Evolutionary conservation across 116 monocot genomes (phyloP), one percentile per base, ranked within the genome.

Genomic region (Trichopus zeylanicus): DNA sequence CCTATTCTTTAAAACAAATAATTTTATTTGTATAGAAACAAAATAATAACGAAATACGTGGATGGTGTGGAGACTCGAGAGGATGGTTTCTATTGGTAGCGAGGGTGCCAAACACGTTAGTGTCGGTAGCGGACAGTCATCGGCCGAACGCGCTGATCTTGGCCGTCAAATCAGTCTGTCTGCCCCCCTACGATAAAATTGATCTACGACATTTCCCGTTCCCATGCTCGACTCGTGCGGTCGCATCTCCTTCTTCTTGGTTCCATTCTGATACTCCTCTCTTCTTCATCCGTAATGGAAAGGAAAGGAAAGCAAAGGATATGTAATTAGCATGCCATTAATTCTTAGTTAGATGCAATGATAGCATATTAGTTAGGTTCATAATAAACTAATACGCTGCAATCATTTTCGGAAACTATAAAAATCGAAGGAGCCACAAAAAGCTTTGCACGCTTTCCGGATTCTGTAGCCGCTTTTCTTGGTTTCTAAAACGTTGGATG

Each of bases 401-500:
- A 24, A 25, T 10, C 21, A 3, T 29, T 30, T 19, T 16, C 0
- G 6, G 21, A 20, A 57, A 16, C n/a, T 21, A 22, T 9, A 7
- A 33, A 26, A 28, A 27, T 15, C 4, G 12, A 27, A 53, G 26
- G 23, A 28, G 2, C 28, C 53, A 13, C 12, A 20, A n/a, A n/a
- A n/a, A 51, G 23, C 51, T 52, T n/a, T 55, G 7, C 5, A 38
- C 20, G 26, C 39, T 42, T 56, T 38, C 55, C 6, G 55, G 52
- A 32, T 55, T 37, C 49, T 49, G 10, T 25, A 56, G 21, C 66
- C 66, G 56, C 66, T 66, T 27, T 31, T n/a, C n/a, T n/a, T 27
- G 23, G 26, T 32, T 60, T 60, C 38, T 46, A 18, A n/a, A n/a
- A n/a, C n/a, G 7, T 5, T 23, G 5, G 25, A 18, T 27, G 10